Evolutionary conservation across 2,329 filamentous ascomycete species (phyloP).

Genomic region (Talaromyces sp.): DNA sequence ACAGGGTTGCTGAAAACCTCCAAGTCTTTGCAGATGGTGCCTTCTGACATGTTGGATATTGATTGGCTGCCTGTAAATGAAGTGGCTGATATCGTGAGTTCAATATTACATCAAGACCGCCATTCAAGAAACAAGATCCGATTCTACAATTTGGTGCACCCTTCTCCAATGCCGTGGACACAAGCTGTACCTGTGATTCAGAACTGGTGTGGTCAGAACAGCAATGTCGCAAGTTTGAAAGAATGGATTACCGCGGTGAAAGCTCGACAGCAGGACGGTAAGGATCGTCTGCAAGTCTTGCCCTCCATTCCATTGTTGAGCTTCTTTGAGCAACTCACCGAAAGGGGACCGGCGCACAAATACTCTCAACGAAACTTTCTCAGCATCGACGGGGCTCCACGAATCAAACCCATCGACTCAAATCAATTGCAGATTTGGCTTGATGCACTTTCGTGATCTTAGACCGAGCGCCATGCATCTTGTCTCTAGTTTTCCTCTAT

Average conservation of each 20-base stretch:
- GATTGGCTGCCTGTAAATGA: conserved; percentile 12
- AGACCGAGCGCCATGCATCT: neutral
- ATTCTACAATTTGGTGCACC: conserved; percentile 14
- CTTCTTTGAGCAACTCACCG: neutral
- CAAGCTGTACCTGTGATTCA: neutral
- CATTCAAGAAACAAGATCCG: neutral
- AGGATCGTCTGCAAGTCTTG: neutral
- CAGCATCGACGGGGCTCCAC: neutral
- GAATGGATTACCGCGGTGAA: neutral
- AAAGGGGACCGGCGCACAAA: neutral
- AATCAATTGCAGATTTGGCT: conserved; percentile 6
- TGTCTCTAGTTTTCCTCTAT: neutral
- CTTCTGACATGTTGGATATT: conserved; percentile 2
- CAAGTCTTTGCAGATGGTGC: conserved; percentile 4
- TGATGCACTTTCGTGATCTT: conserved; percentile 2
- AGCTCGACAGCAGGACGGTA: neutral
- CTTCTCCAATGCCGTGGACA: neutral
- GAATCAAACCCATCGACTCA: neutral
- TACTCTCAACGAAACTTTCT: neutral
- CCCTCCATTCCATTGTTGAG: neutral
- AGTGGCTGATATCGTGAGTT: neutral
- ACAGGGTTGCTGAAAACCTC: neutral
- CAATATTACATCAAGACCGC: neutral
- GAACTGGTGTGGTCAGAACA: neutral
- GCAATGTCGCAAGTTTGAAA: neutral